Base-by-base conservation (phyloP, 148 eudicot species). In the Pharnaceum exiguum region DNA sequence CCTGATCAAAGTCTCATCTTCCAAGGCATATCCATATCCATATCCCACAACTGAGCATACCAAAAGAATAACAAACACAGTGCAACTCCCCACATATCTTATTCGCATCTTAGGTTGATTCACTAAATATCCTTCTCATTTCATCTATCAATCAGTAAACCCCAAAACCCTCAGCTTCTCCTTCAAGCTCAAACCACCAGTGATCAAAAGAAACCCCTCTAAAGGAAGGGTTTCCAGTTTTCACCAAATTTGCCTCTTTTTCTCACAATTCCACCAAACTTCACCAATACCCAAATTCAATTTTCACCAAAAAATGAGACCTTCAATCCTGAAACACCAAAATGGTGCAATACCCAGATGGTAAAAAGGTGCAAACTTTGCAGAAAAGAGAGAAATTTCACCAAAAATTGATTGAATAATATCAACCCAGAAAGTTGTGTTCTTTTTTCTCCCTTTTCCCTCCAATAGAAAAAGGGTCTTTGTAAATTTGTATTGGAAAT, bases 141-240 rank as follows among this genome's bases (percentile, higher is more conserved):
- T 76, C 85, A 73, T 84, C 69, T n/a, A n/a, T n/a, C n/a, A n/a
- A n/a, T n/a, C n/a, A 55, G 52, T 46, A 59, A 61, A 63, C 62
- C 75, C 71, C 50, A 60, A 57, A 32, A n/a, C n/a, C 68, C 63
- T 25, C 30, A 30, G 18, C 11, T 48, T 31, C 12, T 35, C 62
- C 65, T 10, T 28, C 33, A 37, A n/a, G 55, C 69, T 33, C 45
- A 46, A 40, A 48, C 47, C 15, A 33, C 32, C 33, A 17, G 27
- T 7, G 13, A 47, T 1, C 10, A 40, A 53, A 28, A 63, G 5
- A 57, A 73, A 70, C 67, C 65, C 67, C 17, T n/a, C n/a, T n/a
- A n/a, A 15, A 9, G 45, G 60, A 31, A 35, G 38, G 55, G 55
- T 8, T 5, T 43, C 23, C 31, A 55, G 33, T 17, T 17, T 47